Evolutionary conservation across 2,329 filamentous ascomycete genomes (phyloP).

Genomic region (Pseudofabraea citricarpa): DNA sequence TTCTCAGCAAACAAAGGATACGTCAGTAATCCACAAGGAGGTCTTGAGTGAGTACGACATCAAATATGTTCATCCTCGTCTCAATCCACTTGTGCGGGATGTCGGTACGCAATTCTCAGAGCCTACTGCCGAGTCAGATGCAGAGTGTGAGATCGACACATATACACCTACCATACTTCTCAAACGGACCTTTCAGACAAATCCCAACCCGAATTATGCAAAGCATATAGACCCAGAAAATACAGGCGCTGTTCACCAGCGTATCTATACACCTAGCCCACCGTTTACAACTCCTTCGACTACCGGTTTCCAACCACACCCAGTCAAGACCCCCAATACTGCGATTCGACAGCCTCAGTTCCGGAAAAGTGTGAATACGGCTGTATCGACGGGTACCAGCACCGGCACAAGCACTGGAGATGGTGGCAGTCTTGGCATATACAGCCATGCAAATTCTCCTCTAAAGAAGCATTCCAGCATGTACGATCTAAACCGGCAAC

Average conservation of each 20-base stretch:
- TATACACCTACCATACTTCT: slow-evolving; percentile 60
- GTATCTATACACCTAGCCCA: slow-evolving; percentile 28
- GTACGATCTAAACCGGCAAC: slow-evolving; percentile 44
- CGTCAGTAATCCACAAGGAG: slow-evolving; percentile 78
- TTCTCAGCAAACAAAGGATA: slow-evolving; percentile 80
- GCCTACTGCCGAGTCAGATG: slow-evolving; percentile 19
- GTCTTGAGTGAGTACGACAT: slow-evolving; percentile 93
- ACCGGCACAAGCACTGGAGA: slow-evolving; percentile 37
- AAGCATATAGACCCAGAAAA: slow-evolving; percentile 67
- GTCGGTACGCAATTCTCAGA: slow-evolving; percentile 73
- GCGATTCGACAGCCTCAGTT: slow-evolving; percentile 51
- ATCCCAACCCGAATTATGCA: slow-evolving; percentile 77
- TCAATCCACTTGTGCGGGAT: slow-evolving; percentile 74
- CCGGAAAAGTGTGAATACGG: slow-evolving; percentile 34
- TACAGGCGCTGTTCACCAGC: slow-evolving; percentile 25
- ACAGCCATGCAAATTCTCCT: slow-evolving; percentile 75
- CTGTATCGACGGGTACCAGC: slow-evolving; percentile 16
- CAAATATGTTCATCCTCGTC: slow-evolving; percentile 87
- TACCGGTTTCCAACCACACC: slow-evolving; percentile 21
- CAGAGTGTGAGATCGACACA: slow-evolving; percentile 45
- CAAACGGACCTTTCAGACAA: slow-evolving; percentile 72
- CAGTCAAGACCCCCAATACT: slow-evolving; percentile 32
- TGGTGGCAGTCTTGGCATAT: slow-evolving; percentile 77
- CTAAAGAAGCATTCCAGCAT: slow-evolving; percentile 71
- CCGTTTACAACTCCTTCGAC: slow-evolving; percentile 28